Base-by-base conservation (phyloP, 2,329 filamentous ascomycete species). In the Paracorniculantispora psalliotae region DNA sequence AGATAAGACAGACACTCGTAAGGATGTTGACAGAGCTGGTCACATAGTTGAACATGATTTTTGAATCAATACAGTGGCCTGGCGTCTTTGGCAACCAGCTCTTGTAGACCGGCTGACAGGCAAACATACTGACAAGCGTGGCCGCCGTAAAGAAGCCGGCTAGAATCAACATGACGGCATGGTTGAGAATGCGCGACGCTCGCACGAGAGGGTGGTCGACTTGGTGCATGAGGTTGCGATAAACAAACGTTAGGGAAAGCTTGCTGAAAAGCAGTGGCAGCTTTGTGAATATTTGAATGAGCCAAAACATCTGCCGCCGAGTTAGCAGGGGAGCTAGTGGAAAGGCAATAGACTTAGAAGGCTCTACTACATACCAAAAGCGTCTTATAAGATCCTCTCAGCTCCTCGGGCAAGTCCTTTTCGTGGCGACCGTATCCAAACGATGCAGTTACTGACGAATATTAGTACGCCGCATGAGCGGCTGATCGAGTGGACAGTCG, bases 1-100 rank as follows among this genome's bases (percentile, higher is more conserved):
- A 49, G 43, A 60, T 55, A 5, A 60, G 51, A 23, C 49, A 60
- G 10, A 60, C 30, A 30, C 58, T 60, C 19, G 58, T 60, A 4
- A 41, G 49, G 21, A 60, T 46, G 25, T 60, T 60, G 41, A 60
- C 26, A 15, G 58, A 39, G 50, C 58, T 51, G 25, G 58, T 60
- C 28, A 60, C 58, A 33, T 60, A 60, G 58, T 60, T 60, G 50
- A 60, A 60, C 58, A 60, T 60, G 50, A 60, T 51, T 19, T 37
- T 60, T 9, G 58, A 55, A 30, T 60, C 58, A 28, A 60, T 56
- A 33, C 58, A 60, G 41, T 49, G 50, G 19, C 58, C 58, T 9
- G 58, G 58, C 9, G 43, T 50, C 50, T 60, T 48, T 10, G 58
- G 58, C 30, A 60, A 28, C 58, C 58, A 60, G 58, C 50, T 56